phyloP scores from a whole-genome alignment of 2,329 filamentous ascomycete genomes.

The Penicillium sp. region DNA sequence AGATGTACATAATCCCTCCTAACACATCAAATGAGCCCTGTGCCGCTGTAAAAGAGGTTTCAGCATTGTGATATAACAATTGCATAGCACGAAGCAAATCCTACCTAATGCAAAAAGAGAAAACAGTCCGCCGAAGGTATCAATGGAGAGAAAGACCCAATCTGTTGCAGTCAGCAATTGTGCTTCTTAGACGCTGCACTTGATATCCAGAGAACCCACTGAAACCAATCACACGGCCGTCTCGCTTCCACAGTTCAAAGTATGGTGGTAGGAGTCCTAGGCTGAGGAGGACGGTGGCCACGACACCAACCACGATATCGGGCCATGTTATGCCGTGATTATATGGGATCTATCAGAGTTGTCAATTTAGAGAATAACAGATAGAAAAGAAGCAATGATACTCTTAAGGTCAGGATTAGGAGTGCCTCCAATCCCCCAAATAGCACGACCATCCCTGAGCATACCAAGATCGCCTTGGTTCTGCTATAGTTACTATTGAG shows the following conservation, averaged over 20 bases:
- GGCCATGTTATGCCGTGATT: slow-evolving; percentile 52
- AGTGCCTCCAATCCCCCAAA: slow-evolving; percentile 56
- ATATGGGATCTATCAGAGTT: slow-evolving; percentile 47
- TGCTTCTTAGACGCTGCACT: neutral
- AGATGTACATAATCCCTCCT: slow-evolving; percentile 58
- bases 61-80: slow-evolving; percentile 2
- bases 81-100: slow-evolving; percentile 13
- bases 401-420: slow-evolving; percentile 56
- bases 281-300: slow-evolving; percentile 56
- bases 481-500: slow-evolving; percentile 35
- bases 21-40: slow-evolving; percentile 60
- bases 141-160: slow-evolving; percentile 57
- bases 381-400: slow-evolving; percentile 29
- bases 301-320: slow-evolving; percentile 54
- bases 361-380: neutral
- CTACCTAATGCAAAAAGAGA: slow-evolving; percentile 59
- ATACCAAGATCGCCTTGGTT: slow-evolving; percentile 47
- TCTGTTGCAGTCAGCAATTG: slow-evolving; percentile 33
- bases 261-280: slow-evolving; percentile 59
- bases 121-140: slow-evolving; percentile 60
- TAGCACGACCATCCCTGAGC: slow-evolving; percentile 38
- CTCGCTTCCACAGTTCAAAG: slow-evolving; percentile 59
- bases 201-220: slow-evolving; percentile 38
- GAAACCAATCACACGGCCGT: slow-evolving; percentile 59
- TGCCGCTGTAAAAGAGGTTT: slow-evolving; percentile 46